Base-by-base conservation (phyloP, 345 rosid genomes). In the Syzygium aromaticum region DNA sequence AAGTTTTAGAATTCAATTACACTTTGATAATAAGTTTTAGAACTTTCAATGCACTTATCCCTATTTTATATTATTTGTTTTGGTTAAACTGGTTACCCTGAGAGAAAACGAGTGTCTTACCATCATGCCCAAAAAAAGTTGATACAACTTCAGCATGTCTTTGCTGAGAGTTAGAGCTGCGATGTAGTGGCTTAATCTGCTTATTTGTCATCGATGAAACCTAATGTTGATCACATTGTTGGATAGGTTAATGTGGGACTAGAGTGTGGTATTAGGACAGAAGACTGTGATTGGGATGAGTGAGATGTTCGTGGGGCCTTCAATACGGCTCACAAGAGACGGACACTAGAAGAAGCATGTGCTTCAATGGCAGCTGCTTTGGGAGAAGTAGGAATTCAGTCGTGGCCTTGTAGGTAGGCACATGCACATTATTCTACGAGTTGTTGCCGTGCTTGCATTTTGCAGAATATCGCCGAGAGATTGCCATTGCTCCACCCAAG, bases 301-400 rank as follows among this genome's bases (percentile, higher is more conserved):
- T 94, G 99, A 86, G 98, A 96, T 90, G 89, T 84, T 78, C 21
- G 94, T 1, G 94, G 92, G 89, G 95, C 94, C 84, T 95, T 94
- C 92, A 94, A 92, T 88, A 84, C 91, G 3, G 91, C 93, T 88
- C 92, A 94, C 88, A 96, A 94, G 93, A 95, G 91, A 90, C 94
- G 98, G 80, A 94, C 98, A 19, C 93, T 95, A 46, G 96, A 95
- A 93, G 98, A 95, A 90, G 96, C 99, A 85, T 96, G 97, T 3
- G 97, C 98, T 88, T 92, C 95, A 84, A 91, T 96, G 95, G 91
- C 96, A 87, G 96, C 96, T 67, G 97, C 96, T 6, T 54, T 93
- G 85, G 96, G 91, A 93, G 96, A 89, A 56, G 94, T 87, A n/a
- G 96, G 96, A 87, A 90, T 92, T 61, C 54, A 86, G 78, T 11